Evolutionary conservation across 2,329 filamentous ascomycete species (phyloP).

Genomic region (Hypomyces perniciosus): DNA sequence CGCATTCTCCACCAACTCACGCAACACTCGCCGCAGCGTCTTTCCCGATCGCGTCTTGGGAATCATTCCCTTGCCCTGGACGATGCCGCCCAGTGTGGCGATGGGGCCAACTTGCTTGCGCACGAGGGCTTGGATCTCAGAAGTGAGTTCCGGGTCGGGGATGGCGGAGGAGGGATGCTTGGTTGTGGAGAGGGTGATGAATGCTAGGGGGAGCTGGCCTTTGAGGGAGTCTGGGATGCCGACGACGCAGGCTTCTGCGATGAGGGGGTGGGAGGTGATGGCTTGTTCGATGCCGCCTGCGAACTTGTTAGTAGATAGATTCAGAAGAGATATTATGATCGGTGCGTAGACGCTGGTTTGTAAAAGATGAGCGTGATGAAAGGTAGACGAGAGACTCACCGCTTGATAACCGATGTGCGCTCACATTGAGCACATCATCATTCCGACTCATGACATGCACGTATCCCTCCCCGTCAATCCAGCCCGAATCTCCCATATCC

Average conservation of each 20-base stretch:
- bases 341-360: not conserved
- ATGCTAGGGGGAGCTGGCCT: constrained; percentile 87
- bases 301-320: constrained; percentile 5
- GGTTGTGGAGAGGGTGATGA: constrained; percentile 53
- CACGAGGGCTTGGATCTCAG: constrained; percentile 67
- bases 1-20: constrained; percentile 79
- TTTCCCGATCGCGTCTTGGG: constrained; percentile 91
- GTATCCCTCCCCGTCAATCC: constrained; percentile 70
- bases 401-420: constrained; percentile 83
- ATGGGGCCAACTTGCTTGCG: constrained; percentile 82
- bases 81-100: constrained; percentile 76
- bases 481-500: constrained; percentile 85
- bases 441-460: constrained; percentile 58
- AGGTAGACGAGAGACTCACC: constrained; percentile 42
- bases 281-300: constrained; percentile 84
- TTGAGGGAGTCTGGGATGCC: constrained; percentile 81
- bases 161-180: constrained; percentile 46
- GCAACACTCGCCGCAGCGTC: constrained; percentile 73
- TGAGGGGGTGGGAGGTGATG: constrained; percentile 69
- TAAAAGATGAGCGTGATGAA: not conserved
- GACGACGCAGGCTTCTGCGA: constrained; percentile 82
- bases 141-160: constrained; percentile 37
- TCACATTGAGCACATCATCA: constrained; percentile 95
- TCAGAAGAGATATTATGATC: not conserved
- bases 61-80: constrained; percentile 80